Percentiles rank a stretch among this genome's conserved stretches.
These are phyloP conservation scores for Achlya hypogyna DNA, from an alignment of 352 stramenopile genomes.

Conservation along the genomic window DNA sequence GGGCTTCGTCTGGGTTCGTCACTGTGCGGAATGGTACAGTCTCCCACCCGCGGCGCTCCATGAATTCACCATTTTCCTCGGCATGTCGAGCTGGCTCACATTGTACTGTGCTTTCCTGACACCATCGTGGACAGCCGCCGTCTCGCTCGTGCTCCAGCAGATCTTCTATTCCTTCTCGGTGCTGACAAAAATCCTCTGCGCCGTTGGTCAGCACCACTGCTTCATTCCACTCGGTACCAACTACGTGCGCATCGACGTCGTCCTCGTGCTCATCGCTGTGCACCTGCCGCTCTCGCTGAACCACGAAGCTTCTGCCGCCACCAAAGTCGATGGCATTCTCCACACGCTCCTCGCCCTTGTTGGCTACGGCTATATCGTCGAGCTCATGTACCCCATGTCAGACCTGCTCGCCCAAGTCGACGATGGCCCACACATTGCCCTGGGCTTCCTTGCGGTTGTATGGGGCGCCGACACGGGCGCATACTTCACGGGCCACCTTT, in stretches of 20 bases:
- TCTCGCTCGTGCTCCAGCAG: background rate
- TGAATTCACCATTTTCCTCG: conserved; percentile 12
- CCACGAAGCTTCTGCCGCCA: background rate
- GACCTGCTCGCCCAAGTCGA: conserved; percentile 58
- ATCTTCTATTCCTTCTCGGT: conserved; percentile 13
- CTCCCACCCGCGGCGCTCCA: background rate
- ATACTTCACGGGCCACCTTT: conserved; percentile 88
- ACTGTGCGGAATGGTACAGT: background rate
- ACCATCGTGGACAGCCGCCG: background rate
- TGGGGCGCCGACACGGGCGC: conserved; percentile 87
- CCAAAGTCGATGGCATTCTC: conserved; percentile 21
- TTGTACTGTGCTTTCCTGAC: conserved; percentile 13
- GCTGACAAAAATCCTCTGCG: conserved; percentile 52
- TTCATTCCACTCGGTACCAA: conserved; percentile 36
- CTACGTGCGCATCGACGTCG: conserved; percentile 41
- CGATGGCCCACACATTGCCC: conserved; percentile 45
- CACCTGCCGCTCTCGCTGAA: conserved; percentile 20
- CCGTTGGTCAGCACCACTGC: conserved; percentile 61
- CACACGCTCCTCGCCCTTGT: conserved; percentile 53
- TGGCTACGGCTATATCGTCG: conserved; percentile 61
- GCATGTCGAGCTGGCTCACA: conserved; percentile 10
- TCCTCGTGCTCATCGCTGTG: conserved; percentile 42
- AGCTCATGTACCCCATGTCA: conserved; percentile 32
- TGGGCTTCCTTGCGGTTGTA: conserved; percentile 47
- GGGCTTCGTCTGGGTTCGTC: background rate